These are phyloP conservation scores for Xylaria acuta DNA, from an alignment of 495 filamentous ascomycete species.

Conservation along the genomic window DNA sequence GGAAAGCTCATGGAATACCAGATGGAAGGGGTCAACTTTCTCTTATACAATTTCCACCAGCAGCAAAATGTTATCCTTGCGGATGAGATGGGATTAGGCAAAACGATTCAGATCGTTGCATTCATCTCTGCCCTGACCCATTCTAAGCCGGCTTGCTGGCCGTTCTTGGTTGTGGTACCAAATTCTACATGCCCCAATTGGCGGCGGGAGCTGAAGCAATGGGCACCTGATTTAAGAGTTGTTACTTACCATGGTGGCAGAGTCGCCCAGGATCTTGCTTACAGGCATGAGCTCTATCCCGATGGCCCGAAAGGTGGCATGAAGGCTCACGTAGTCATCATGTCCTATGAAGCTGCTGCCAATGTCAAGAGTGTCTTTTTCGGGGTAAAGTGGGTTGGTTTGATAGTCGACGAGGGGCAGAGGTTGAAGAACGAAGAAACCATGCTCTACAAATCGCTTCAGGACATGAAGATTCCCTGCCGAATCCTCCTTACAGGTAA, in stretches of 20 bases:
- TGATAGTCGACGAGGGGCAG: slow-evolving; percentile 96
- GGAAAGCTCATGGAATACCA: slow-evolving; percentile 94
- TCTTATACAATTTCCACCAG: slow-evolving; percentile 87
- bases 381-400: slow-evolving; percentile 78
- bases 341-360: slow-evolving; percentile 87
- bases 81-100: slow-evolving; percentile 98
- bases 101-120: slow-evolving; percentile 93
- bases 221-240: slow-evolving; percentile 84
- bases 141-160: slow-evolving; percentile 79
- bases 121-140: slow-evolving; percentile 79
- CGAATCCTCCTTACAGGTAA: slow-evolving; percentile 79
- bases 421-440: slow-evolving; percentile 93
- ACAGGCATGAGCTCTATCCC: slow-evolving; percentile 84
- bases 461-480: slow-evolving; percentile 73
- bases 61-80: slow-evolving; percentile 91
- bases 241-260: slow-evolving; percentile 88
- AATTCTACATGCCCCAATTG: slow-evolving; percentile 97
- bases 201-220: slow-evolving; percentile 94
- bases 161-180: slow-evolving; percentile 91
- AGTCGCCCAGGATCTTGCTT: slow-evolving; percentile 71
- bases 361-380: slow-evolving; percentile 72
- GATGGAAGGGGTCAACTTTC: slow-evolving; percentile 92
- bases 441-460: slow-evolving; percentile 76
- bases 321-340: slow-evolving; percentile 89
- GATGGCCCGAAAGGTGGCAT: slow-evolving; percentile 57